phyloP scores from a whole-genome alignment of 2,329 filamentous ascomycete species.

The Fusarium ramigenum region DNA sequence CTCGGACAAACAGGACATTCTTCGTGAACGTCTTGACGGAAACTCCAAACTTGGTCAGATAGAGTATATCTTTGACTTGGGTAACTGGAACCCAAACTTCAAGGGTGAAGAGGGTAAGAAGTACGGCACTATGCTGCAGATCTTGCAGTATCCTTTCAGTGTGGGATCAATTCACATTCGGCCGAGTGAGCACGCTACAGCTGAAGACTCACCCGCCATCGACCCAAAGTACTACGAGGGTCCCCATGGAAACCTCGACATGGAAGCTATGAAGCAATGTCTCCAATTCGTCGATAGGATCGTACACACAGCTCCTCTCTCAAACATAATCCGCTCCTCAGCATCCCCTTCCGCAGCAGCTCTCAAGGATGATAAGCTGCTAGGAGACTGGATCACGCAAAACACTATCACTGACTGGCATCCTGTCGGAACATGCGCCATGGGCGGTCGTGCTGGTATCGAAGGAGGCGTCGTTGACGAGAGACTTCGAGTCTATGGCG shows the following conservation, averaged over 20 bases:
- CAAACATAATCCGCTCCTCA: constrained; percentile 48
- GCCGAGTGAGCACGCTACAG: constrained; percentile 25
- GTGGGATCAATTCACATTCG: constrained; percentile 58
- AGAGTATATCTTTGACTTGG: constrained; percentile 60
- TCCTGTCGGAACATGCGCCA: constrained; percentile 50
- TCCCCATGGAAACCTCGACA: constrained; percentile 51
- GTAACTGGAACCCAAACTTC: constrained; percentile 56
- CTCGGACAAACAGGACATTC: constrained; percentile 43
- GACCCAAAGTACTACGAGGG: constrained; percentile 55
- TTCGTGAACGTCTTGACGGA: constrained; percentile 46
- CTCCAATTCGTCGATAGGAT: constrained; percentile 53
- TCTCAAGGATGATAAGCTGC: constrained; percentile 14
- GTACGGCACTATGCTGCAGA: constrained; percentile 59
- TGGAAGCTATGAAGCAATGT: constrained; percentile 54
- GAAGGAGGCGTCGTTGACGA: constrained; percentile 46
- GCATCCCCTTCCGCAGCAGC: constrained; percentile 37
- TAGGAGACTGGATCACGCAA: constrained; percentile 42
- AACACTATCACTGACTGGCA: constrained; percentile 51
- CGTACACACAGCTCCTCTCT: constrained; percentile 49
- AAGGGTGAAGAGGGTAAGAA: constrained; percentile 49
- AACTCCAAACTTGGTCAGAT: constrained; percentile 53
- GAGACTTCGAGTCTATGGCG: constrained; percentile 45
- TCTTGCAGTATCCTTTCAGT: constrained; percentile 62
- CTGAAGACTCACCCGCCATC: constrained; percentile 48
- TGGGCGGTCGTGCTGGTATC: constrained; percentile 46